Percentiles rank a stretch among this genome's conserved stretches.
Evolutionary conservation across 768 basidiomycete species (phyloP).

Genomic region (Strobilomyces dryophilus): DNA sequence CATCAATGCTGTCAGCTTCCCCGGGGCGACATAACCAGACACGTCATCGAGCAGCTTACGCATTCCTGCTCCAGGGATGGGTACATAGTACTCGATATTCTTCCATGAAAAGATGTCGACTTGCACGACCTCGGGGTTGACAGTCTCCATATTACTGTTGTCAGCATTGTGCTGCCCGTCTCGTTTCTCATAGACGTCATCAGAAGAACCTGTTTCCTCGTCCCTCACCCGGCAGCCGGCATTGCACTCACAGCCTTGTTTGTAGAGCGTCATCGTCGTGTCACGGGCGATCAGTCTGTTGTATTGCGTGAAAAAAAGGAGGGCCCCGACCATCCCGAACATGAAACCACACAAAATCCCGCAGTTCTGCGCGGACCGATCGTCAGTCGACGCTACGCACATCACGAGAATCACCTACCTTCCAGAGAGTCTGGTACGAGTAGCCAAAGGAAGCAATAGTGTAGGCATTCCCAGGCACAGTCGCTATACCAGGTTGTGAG

Average conservation of each 20-base stretch:
- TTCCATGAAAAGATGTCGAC: slow-evolving; percentile 78
- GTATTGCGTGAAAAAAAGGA: slow-evolving; percentile 34
- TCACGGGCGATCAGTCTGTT: slow-evolving; percentile 27
- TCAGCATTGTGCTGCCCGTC: background rate
- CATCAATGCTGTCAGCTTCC: slow-evolving; percentile 50
- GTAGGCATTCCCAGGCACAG: slow-evolving; percentile 42
- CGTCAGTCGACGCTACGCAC: background rate
- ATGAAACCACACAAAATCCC: slow-evolving; percentile 47
- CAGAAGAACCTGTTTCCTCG: slow-evolving; percentile 10
- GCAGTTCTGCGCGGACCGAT: slow-evolving; percentile 25
- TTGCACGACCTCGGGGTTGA: slow-evolving; percentile 10
- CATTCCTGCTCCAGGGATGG: slow-evolving; percentile 15
- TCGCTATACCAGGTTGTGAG: slow-evolving; percentile 35
- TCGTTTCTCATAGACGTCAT: background rate
- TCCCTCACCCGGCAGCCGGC: slow-evolving; percentile 6
- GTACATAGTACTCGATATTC: slow-evolving; percentile 55
- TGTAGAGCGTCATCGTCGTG: slow-evolving; percentile 29
- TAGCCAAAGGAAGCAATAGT: slow-evolving; percentile 31
- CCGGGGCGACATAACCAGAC: slow-evolving; percentile 47
- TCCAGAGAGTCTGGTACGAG: slow-evolving; percentile 29
- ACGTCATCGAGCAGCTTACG: slow-evolving; percentile 38
- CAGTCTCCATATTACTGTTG: too few species aligned
- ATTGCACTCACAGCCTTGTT: background rate
- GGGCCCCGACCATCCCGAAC: slow-evolving; percentile 33
- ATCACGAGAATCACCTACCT: slow-evolving; percentile 28